Conservation (phyloP, 768 basidiomycete species). For the Rhodotorula diobovata region DNA sequence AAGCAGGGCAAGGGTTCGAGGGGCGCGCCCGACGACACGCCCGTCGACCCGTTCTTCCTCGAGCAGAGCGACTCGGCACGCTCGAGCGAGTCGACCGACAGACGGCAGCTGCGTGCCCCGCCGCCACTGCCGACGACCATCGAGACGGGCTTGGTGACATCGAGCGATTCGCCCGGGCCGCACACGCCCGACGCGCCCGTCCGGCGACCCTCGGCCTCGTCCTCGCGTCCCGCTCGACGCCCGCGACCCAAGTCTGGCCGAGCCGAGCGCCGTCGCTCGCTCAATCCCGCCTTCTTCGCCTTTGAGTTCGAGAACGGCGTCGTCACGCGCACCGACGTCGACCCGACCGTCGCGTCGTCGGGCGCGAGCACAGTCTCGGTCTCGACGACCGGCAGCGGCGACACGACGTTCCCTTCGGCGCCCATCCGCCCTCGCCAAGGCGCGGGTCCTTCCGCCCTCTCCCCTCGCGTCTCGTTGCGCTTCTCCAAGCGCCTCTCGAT, state of each 20-base stretch:
- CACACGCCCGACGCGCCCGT: conserved; percentile 1
- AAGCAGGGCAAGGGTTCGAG: conserved; percentile 20
- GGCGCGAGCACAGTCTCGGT: not conserved
- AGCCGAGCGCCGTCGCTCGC: conserved; percentile 9
- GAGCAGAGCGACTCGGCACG: conserved; percentile 11
- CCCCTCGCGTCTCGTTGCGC: conserved; percentile 42
- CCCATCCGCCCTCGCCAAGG: conserved; percentile 14
- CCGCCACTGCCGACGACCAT: conserved; percentile 14
- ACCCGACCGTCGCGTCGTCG: conserved; percentile 8
- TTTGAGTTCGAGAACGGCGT: conserved; percentile 36
- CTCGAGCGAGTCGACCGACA: not conserved
- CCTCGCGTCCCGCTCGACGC: not conserved
- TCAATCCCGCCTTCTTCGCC: conserved; percentile 34
- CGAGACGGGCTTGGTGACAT: conserved; percentile 23
- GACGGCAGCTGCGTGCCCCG: not conserved
- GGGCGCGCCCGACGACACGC: not conserved
- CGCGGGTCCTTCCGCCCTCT: conserved; percentile 21
- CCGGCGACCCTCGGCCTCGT: not conserved
- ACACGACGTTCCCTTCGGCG: conserved; percentile 12
- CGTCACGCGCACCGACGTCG: conserved; percentile 27
- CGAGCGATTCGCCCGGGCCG: conserved; percentile 1
- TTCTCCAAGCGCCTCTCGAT: conserved; percentile 45
- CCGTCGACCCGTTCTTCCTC: conserved; percentile 27
- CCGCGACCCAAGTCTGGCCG: conserved; percentile 6
- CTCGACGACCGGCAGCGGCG: not conserved